phyloP scores from a whole-genome alignment of 177 flowering plant genomes.

The Vitis hybrid region DNA sequence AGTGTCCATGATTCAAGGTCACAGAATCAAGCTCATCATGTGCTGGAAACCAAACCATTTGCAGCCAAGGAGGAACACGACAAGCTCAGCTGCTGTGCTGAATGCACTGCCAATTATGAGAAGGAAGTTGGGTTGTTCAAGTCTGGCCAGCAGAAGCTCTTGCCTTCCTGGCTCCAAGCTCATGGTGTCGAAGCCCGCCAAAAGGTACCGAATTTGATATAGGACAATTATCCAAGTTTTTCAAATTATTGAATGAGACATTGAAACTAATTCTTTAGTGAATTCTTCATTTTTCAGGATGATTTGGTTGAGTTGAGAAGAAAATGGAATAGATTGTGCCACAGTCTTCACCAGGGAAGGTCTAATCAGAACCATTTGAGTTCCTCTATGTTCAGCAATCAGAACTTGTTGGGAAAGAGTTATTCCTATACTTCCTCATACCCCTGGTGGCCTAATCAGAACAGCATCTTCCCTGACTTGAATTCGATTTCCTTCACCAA shows the following conservation, averaged over 20 bases:
- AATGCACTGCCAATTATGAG: constrained; percentile 68
- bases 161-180: constrained; percentile 73
- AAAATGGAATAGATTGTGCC: constrained; percentile 75
- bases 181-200: constrained; percentile 29
- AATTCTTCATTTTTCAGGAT: constrained; percentile 40
- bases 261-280: background rate
- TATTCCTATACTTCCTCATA: constrained; percentile 29
- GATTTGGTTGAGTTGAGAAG: constrained; percentile 52
- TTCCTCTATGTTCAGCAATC: constrained; percentile 27
- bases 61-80: constrained; percentile 46
- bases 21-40: constrained; percentile 26
- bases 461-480: constrained; percentile 28
- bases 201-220: constrained; percentile 40
- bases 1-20: constrained; percentile 57
- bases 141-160: constrained; percentile 37
- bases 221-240: background rate
- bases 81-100: constrained; percentile 60
- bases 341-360: constrained; percentile 50
- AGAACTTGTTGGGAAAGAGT: constrained; percentile 28
- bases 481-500: constrained; percentile 47
- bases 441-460: constrained; percentile 51
- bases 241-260: background rate
- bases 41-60: constrained; percentile 37
- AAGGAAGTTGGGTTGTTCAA: constrained; percentile 55
- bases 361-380: constrained; percentile 22